Evolutionary conservation across 1,284 basidiomycete species (phyloP), one percentile per base, ranked within the genome.

Genomic region (Ustilago trichophora): DNA sequence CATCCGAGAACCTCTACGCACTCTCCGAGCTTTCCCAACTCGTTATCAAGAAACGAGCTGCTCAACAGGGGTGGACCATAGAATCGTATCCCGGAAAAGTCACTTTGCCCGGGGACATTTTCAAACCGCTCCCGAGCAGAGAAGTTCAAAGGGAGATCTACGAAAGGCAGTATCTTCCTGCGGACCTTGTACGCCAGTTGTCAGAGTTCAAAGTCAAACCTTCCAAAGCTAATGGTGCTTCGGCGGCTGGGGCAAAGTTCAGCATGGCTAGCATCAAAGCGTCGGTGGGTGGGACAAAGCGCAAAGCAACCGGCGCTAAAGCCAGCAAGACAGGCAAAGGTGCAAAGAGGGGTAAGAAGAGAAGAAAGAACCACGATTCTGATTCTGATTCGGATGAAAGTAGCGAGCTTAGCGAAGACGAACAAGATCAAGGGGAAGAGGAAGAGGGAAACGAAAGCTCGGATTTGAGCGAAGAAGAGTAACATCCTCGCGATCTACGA

Each of bases 21-120:
- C 84, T 92, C 42, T 89, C 89, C 65, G 96, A 98, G 76, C 84
- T 98, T 5, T 89, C 93, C 0, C 91, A 96, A 82, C 87, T 92
- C 64, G 83, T 96, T 29, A 90, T 98, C 80, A 90, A 89, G 74
- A 83, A 84, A 1, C 86, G 87, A 18, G 89, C 91, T 0, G 85
- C 87, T 27, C 68, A 83, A 3, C 86, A 89, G 43, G 86, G 85
- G 4, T 97, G 94, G 92, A 86, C 85, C 3, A 83, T 98, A 7
- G 85, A 88, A 46, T 89, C 87, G 19, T 92, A 91, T 80, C 91
- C 91, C 0, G 91, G 89, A 22, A 90, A 90, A 76, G 83, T 95
- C 27, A 87, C 87, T 65, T 82, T 98, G 22, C 93, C 93, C 0
- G 80, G 85, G 7, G 93, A 97, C 80, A 91, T 97, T 49, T 87